Evolutionary conservation across 257 asterid genomes (phyloP), one percentile per base, ranked within the genome.

Genomic region (Cruciata laevipes): DNA sequence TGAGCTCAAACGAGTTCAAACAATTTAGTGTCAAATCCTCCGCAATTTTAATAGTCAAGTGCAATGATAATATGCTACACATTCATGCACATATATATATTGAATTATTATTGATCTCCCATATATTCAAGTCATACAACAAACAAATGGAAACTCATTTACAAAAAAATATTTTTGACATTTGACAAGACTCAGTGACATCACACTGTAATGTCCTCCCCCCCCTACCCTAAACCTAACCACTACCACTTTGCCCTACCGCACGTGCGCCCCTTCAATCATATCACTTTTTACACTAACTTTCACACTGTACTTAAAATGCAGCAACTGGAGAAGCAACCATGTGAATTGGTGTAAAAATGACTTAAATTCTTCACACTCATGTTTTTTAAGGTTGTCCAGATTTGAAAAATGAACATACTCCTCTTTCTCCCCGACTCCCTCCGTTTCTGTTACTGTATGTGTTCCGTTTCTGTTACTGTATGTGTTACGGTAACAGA

Each of bases 211-310:
- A 32, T 61, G 47, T 33, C 66, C 38, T 61, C 11, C 27, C 47
- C 38, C 38, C 38, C 7, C 2, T 27, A 1, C 21, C 40, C 40
- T 59, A 25, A 30, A 31, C 65, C 42, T 27, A 60, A 60, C 65
- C 44, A 60, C 65, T 60, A 31, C 27, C 38, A 59, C 25, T 61
- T 31, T 61, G 66, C 20, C 66, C 66, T 61, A 61, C 66, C 66
- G 66, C 66, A 61, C 66, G 66, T 61, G 66, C 66, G 12, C 18
- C 37, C n/a, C 66, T 61, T 61, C 66, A 31, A 32, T 32, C 66
- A 31, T 61, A 0, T 60, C 63, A 58, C 33, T 24, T 58, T 14
- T 7, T 53, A 53, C 27, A 53, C 27, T 9, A 18, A 53, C 60
- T 53, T 53, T 53, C 27, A 18, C 59, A 17, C 24, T 13, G 20